Conservation (phyloP, 495 filamentous ascomycete genomes). For the Tuber microsphaerosporum region DNA sequence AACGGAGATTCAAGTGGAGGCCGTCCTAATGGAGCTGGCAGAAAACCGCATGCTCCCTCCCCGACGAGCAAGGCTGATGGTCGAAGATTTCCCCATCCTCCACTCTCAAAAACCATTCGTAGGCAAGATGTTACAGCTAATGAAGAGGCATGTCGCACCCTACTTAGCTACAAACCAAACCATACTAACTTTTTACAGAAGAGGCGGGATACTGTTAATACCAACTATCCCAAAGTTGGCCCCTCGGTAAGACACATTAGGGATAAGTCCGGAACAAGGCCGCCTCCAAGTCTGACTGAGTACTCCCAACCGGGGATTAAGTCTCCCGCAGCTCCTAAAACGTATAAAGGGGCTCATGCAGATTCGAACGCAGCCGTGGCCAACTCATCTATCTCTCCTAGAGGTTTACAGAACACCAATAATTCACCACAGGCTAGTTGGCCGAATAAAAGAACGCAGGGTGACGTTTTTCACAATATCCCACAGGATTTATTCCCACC, state of each 20-base stretch:
- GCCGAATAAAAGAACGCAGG: neutral
- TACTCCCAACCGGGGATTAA: neutral
- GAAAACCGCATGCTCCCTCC: neutral
- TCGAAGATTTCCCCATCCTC: neutral
- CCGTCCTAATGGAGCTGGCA: neutral
- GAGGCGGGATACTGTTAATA: neutral
- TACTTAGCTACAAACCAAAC: neutral
- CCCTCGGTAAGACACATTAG: neutral
- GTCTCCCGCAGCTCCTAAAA: neutral
- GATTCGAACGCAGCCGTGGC: neutral
- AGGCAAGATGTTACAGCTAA: neutral
- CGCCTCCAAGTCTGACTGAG: neutral
- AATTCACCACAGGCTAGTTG: neutral
- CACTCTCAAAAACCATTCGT: neutral
- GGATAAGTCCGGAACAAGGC: neutral
- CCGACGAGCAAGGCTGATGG: neutral
- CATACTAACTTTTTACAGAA: neutral
- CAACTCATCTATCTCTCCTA: neutral
- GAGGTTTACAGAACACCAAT: neutral
- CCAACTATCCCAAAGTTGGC: neutral
- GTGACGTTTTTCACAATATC: neutral
- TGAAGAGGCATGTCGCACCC: neutral
- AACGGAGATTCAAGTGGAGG: neutral
- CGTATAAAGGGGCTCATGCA: neutral
- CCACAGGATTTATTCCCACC: conserved; percentile 2